Base-by-base conservation (phyloP, 352 stramenopile species). In the Pythium dissotocum region DNA sequence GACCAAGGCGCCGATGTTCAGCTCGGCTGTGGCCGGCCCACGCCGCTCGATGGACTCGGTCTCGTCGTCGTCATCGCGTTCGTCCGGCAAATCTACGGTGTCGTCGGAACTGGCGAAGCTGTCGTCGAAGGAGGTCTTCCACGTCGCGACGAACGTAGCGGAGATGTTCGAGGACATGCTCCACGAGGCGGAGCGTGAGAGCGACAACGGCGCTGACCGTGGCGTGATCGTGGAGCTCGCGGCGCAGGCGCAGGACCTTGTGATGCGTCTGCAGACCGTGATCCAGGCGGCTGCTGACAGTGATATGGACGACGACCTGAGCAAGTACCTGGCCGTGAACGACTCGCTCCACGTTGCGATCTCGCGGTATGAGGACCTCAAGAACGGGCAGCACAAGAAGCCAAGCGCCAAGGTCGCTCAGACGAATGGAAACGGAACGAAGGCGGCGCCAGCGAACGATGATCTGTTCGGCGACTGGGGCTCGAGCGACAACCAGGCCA, bases 111-210 rank as follows among this genome's bases (percentile, higher is more conserved):
- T 90, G 18, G 77, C 77, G 2, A 78, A 83, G 1, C 61, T 93
- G 6, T 86, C 81, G 35, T 80, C 80, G 0, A 76, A 72, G 16
- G 81, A 93, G 42, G 71, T 91, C 7, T 88, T 78, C 56, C 77
- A 80, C 66, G 82, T 91, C 21, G 81, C 85, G 6, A 82, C 74
- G 7, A 91, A 89, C 61, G 77, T 91, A 44, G 64, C 72, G 1
- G 85, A 94, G 63, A 94, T 94, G 85, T 89, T 94, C 62, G 85
- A 94, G 40, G 85, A 94, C 66, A 92, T 94, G 85, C 69, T 94
- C 26, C 76, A 79, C 58, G 85, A 92, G 60, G 80, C 74, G 0
- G 76, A 85, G 62, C 91, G 87, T 0, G 73, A 82, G 57, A 90
- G 88, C 40, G 57, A 79, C 12, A 26, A 70, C 1, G 75, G 78